phyloP scores from a whole-genome alignment of 73 alveolate species.

The Halteria grandinella region DNA sequence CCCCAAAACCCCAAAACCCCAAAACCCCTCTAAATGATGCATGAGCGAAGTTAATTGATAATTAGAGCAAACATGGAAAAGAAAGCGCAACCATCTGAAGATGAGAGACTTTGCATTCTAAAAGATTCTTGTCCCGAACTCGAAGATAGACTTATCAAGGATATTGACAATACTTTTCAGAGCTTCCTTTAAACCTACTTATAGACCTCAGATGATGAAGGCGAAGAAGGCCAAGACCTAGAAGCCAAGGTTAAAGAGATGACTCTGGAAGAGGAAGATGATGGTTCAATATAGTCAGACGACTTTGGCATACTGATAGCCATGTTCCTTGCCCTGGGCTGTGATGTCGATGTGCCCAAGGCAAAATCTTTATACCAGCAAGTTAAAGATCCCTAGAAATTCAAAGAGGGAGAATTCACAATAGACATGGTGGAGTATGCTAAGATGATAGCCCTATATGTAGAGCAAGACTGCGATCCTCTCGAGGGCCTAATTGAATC shows the following conservation, averaged over 20 bases:
- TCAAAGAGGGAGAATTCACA: neutral
- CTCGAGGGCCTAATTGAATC: constrained; percentile 23
- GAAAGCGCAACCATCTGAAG: too few relatives aligned
- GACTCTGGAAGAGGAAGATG: constrained; percentile 18
- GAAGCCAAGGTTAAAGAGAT: constrained; percentile 4
- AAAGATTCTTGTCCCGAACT: too few relatives aligned
- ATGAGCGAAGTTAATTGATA: too few relatives aligned
- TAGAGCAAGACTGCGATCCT: constrained; percentile 29
- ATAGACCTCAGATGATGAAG: too few relatives aligned
- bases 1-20: too few relatives aligned
- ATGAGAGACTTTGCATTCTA: too few relatives aligned
- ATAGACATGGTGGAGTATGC: constrained; percentile 11
- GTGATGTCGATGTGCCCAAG: constrained; percentile 14
- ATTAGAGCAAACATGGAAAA: too few relatives aligned
- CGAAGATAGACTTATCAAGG: too few relatives aligned
- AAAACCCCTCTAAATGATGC: too few relatives aligned
- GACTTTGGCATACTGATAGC: constrained; percentile 13
- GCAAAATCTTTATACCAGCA: neutral
- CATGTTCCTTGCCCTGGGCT: constrained; percentile 12
- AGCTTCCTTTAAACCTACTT: too few relatives aligned
- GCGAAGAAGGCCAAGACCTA: too few relatives aligned
- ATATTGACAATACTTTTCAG: too few relatives aligned
- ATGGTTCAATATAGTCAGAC: constrained; percentile 7
- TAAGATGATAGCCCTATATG: constrained; percentile 6
- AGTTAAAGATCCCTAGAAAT: neutral